Evolutionary conservation across 2,329 filamentous ascomycete genomes (phyloP).

Genomic region (Orbilia oligospora): DNA sequence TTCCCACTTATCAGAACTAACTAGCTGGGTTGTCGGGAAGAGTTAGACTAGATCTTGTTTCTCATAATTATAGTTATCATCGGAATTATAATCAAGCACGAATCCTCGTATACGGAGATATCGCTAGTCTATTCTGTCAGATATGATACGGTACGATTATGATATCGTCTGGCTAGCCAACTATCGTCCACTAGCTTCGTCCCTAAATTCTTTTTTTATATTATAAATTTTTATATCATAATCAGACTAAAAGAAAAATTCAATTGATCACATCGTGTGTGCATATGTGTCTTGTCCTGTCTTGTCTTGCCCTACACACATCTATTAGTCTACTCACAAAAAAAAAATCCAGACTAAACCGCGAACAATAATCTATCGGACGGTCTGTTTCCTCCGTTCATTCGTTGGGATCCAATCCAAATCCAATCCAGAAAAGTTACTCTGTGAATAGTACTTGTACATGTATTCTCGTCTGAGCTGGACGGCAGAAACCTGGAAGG

Average conservation of each 20-base stretch:
- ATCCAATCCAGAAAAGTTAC: not conserved
- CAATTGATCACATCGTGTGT: conserved; percentile 12
- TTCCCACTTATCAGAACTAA: no score
- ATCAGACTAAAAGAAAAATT: not conserved
- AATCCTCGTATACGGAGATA: conserved; percentile 2
- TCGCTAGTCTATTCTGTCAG: not conserved
- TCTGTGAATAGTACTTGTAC: not conserved
- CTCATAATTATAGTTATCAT: no score
- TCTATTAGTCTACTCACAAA: not conserved
- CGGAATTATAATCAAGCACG: no score
- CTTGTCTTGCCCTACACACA: conserved; percentile 51
- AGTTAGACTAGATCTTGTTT: no score
- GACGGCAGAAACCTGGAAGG: conserved; percentile 22
- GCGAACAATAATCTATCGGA: conserved; percentile 26
- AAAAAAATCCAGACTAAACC: not conserved
- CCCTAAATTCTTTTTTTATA: conserved; percentile 19
- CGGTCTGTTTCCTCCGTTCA: conserved; percentile 14
- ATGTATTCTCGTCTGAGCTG: conserved; percentile 10
- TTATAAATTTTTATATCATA: conserved; percentile 2
- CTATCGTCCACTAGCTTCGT: not conserved
- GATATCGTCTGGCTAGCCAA: not conserved
- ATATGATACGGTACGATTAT: not conserved
- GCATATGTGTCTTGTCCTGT: no score
- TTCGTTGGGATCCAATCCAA: conserved; percentile 7
- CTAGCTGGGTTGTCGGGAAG: no score